Conservation (phyloP, 768 basidiomycete genomes). For the Rhizopogon vesiculosus region DNA sequence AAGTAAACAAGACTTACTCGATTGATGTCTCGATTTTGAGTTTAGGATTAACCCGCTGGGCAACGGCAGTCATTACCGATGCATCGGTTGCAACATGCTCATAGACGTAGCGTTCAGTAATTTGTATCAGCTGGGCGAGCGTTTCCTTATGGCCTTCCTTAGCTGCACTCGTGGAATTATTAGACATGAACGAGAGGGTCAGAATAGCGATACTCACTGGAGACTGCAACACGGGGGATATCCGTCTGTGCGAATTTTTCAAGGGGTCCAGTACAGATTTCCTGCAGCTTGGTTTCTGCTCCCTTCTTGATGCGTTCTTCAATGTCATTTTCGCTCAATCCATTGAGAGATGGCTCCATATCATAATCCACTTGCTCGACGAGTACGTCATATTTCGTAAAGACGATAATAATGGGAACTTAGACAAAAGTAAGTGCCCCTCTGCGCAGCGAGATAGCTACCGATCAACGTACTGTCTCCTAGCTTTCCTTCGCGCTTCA, state of each 20-base stretch:
- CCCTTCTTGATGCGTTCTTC: neutral
- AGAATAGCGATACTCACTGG: neutral
- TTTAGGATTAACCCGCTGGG: neutral
- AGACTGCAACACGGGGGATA: neutral
- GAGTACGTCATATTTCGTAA: neutral
- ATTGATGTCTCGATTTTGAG: neutral
- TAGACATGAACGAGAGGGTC: neutral
- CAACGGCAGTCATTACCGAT: neutral
- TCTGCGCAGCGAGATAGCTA: neutral
- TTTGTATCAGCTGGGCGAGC: neutral
- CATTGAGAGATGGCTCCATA: neutral
- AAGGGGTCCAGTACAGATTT: neutral
- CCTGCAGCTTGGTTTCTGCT: neutral
- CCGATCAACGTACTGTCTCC: neutral
- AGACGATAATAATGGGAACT: conserved; percentile 3
- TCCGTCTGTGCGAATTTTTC: neutral
- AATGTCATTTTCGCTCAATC: neutral
- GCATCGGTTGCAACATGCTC: neutral
- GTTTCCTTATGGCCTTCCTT: neutral
- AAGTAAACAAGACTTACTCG: neutral
- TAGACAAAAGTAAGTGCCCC: neutral
- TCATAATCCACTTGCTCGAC: neutral
- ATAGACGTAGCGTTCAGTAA: neutral
- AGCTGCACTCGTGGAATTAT: neutral
- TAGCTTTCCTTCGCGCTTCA: neutral